Percentiles rank a stretch among this genome's conserved stretches.
Evolutionary conservation across 1,284 basidiomycete genomes (phyloP).

Genomic region (Apiotrichum porosum): DNA sequence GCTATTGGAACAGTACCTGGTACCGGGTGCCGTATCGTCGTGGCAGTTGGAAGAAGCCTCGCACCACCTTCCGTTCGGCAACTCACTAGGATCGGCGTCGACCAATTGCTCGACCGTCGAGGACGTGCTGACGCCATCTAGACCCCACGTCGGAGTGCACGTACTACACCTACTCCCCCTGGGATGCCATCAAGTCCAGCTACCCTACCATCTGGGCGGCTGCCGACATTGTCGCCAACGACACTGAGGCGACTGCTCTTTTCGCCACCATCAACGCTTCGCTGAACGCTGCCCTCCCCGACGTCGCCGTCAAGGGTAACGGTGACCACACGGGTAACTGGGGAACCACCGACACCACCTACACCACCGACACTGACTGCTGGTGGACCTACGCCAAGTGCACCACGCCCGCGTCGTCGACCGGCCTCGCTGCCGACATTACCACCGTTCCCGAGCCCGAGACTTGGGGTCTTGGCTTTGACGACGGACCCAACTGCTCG

Average conservation of each 20-base stretch:
- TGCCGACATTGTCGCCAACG: constrained; percentile 43
- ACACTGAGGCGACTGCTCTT: constrained; percentile 43
- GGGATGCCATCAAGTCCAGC: constrained; percentile 19
- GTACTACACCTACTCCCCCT: constrained; percentile 39
- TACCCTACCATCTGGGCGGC: constrained; percentile 48
- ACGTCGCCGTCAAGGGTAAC: constrained; percentile 28
- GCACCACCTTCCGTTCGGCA: too few relatives aligned
- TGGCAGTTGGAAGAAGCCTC: too few relatives aligned
- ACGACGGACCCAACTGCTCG: constrained; percentile 53
- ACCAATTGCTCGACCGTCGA: too few relatives aligned
- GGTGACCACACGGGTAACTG: constrained; percentile 41
- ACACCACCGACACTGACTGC: constrained; percentile 39
- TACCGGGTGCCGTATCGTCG: too few relatives aligned
- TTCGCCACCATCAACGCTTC: constrained; percentile 39
- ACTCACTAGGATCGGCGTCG: too few relatives aligned
- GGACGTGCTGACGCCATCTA: constrained; percentile 6
- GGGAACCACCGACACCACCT: constrained; percentile 25
- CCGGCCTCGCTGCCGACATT: constrained; percentile 44
- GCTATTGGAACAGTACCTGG: too few relatives aligned
- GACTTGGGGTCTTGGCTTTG: constrained; percentile 54
- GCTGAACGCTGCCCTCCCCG: constrained; percentile 28
- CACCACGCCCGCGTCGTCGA: constrained; percentile 32
- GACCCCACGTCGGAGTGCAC: constrained; percentile 23
- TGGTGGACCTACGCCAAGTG: constrained; percentile 50
- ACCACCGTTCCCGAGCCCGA: constrained; percentile 50